These are phyloP conservation scores for Piedraia hortae DNA, from an alignment of 2,329 filamentous ascomycete species.

Conservation along the genomic window DNA sequence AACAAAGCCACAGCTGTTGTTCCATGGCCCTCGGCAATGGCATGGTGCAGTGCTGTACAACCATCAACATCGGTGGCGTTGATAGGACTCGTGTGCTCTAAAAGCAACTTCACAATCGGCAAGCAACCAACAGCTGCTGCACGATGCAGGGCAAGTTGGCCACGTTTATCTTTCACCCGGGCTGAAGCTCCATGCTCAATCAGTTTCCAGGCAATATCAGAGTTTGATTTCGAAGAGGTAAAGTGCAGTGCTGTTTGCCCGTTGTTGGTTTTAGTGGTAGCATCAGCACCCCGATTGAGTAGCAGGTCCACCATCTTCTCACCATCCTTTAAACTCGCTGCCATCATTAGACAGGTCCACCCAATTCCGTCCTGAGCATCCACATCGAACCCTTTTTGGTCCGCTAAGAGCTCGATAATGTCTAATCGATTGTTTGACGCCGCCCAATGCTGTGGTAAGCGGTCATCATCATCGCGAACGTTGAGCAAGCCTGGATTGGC, in stretches of 20 bases:
- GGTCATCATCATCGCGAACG: slow-evolving; percentile 57
- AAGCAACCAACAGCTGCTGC: slow-evolving; percentile 71
- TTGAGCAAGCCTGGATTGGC: slow-evolving; percentile 52
- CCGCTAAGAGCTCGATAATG: slow-evolving; percentile 45
- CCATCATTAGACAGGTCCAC: slow-evolving; percentile 69
- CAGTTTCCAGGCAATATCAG: slow-evolving; percentile 56
- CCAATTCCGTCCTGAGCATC: slow-evolving; percentile 58
- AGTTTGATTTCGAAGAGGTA: slow-evolving; percentile 63
- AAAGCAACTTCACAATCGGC: slow-evolving; percentile 58
- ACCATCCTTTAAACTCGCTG: slow-evolving; percentile 43
- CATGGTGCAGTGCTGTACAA: slow-evolving; percentile 70
- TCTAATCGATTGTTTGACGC: slow-evolving; percentile 52
- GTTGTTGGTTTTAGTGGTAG: slow-evolving; percentile 45
- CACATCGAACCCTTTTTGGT: slow-evolving; percentile 49
- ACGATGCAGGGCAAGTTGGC: slow-evolving; percentile 75
- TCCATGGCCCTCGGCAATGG: slow-evolving; percentile 45
- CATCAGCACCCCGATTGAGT: slow-evolving; percentile 39
- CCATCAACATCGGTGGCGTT: slow-evolving; percentile 63
- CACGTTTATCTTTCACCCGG: slow-evolving; percentile 55
- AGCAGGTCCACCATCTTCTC: slow-evolving; percentile 41
- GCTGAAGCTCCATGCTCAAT: slow-evolving; percentile 49
- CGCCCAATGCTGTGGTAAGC: slow-evolving; percentile 85
- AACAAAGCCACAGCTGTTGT: slow-evolving; percentile 62
- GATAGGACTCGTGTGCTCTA: slow-evolving; percentile 52
- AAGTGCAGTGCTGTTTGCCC: slow-evolving; percentile 76